phyloP scores from a whole-genome alignment of 2,329 filamentous ascomycete genomes.

The Fusarium buharicum region DNA sequence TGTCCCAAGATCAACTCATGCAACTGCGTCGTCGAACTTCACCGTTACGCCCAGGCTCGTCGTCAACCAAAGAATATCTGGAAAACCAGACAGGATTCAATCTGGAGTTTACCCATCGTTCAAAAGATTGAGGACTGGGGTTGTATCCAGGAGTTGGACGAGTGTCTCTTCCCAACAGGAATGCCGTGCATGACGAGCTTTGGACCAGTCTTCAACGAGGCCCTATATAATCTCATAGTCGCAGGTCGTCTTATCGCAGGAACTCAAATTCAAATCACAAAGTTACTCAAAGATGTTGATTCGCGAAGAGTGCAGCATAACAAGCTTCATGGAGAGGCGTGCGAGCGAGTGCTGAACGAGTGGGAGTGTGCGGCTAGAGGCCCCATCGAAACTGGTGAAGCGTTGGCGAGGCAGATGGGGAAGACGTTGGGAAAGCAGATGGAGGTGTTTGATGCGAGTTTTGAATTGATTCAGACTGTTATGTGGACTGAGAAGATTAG shows the following conservation, averaged over 20 bases:
- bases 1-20: constrained; percentile 33
- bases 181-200: constrained; percentile 1
- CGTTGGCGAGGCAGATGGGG: neutral
- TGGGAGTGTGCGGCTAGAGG: constrained; percentile 23
- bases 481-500: neutral
- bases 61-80: constrained; percentile 8
- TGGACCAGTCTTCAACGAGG: neutral
- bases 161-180: constrained; percentile 8
- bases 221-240: constrained; percentile 10
- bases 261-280: neutral
- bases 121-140: neutral
- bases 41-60: constrained; percentile 35
- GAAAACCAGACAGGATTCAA: neutral
- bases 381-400: constrained; percentile 7
- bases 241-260: constrained; percentile 14
- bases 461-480: constrained; percentile 9
- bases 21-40: constrained; percentile 10
- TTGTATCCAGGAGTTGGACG: neutral
- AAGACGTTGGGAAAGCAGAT: constrained; percentile 6
- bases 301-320: constrained; percentile 4
- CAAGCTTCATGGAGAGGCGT: constrained; percentile 16
- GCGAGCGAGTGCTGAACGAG: constrained; percentile 30
- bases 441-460: constrained; percentile 15
- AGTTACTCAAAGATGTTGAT: neutral
- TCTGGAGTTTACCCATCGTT: constrained; percentile 1